Base-by-base conservation (phyloP, 108 stramenopile genomes). In the Skeletonema grethae region DNA sequence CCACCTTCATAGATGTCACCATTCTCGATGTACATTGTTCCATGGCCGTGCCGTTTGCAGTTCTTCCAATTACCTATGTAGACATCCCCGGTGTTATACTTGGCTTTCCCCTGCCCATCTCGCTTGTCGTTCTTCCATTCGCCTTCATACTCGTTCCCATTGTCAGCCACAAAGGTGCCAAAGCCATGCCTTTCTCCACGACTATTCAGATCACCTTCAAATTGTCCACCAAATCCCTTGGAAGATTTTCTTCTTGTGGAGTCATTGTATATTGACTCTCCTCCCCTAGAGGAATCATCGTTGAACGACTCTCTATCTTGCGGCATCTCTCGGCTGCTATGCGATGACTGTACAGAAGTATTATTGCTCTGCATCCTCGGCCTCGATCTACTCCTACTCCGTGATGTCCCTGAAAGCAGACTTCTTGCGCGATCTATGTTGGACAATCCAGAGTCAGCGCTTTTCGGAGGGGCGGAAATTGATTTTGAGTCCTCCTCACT, bases 1-100 rank as follows among this genome's bases (percentile, higher is more conserved):
- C 50, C 43, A 2, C 83, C 83, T 30, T 77, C 76, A 56, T 84
- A 84, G 10, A 77, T 72, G 53, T 80, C 83, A 7, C 83, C 83
- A 58, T 82, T 77, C 34, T 77, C 80, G 36, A 77, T 77, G 50
- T 77, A 72, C 76, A 82, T 77, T 7, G 65, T 73, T 20, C 79
- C 79, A 13, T 61, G 55, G 35, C 76, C 71, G 57, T 77, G 76
- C 1, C 70, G 72, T 38, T 77, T 77, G 76, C 76, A 75, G 13
- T 75, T 75, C 29, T 53, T 72, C 76, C 76, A 77, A 30, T 55
- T 46, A 15, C 76, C 76, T n/a, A 73, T 67, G 76, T 77, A 77
- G 16, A 72, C 71, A 34, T 72, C 70, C 16, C 76, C 76, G 8
- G 70, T 77, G 31, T 67, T 73, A 31, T 77, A 72, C 24, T 58